Evolutionary conservation across 1,284 basidiomycete genomes (phyloP), one percentile per base, ranked within the genome.

Genomic region (Lentinula novae-zelandiae): DNA sequence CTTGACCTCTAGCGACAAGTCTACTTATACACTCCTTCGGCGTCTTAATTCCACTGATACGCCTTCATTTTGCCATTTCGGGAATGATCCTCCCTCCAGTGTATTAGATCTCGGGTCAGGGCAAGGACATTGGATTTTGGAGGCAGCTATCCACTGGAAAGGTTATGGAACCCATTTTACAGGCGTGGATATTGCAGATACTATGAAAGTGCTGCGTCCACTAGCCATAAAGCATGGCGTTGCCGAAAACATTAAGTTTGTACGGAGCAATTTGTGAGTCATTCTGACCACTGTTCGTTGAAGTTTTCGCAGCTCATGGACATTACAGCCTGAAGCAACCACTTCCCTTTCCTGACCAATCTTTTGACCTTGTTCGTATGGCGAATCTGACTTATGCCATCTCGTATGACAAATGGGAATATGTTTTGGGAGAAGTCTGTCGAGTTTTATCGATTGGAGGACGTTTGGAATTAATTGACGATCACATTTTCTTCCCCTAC

Each of bases 331-430:
- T 65, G 64, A 58, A 71, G 61, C 60, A 61, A 65, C 60, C 69
- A 62, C 60, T 69, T 8, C 67, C 67, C 1, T 69, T 69, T 54
- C 50, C 62, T 27, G 57, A 64, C 40, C 51, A 75, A 48, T 72
- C 71, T 7, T 85, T 86, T 63, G 81, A 85, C 66, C 71, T 82
- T 48, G 80, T 86, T 17, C 76, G 83, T 42, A 75, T 85, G 71
- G 77, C 82, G 2, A 75, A 81, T 61, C 66, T 81, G 15, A 72
- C 73, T 10, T 71, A 79, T 5, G 73, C 73, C 52, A 71, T 86
- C 56, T 80, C 82, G 1, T 57, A 67, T 17, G 67, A 72, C 0
- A 65, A 72, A 39, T 85, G 83, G 83, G 66, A 72, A 12, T 69
- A 71, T 31, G 70, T 86, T 10, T 61, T 86, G n/a, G 61, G 63